These are phyloP conservation scores for Leccinum olivaceopallidum DNA, from an alignment of 768 basidiomycete species.

Conservation along the genomic window DNA sequence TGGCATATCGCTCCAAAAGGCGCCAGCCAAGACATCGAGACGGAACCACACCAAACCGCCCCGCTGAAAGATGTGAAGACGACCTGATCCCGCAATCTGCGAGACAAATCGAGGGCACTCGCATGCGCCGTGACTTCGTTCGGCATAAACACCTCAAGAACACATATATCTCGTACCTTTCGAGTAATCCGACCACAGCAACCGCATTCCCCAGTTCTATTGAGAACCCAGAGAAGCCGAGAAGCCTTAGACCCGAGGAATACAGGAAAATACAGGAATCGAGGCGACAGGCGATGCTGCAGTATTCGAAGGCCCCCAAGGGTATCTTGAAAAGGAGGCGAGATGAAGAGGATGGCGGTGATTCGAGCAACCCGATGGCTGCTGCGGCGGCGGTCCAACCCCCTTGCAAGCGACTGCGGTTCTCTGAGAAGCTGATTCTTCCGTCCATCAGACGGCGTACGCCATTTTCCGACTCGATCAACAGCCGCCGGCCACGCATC, in stretches of 20 bases:
- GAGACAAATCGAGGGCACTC: slow-evolving; percentile 26
- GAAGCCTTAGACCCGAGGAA: slow-evolving; percentile 24
- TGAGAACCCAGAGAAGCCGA: slow-evolving; percentile 19
- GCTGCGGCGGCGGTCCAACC: neutral
- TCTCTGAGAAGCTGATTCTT: slow-evolving; percentile 10
- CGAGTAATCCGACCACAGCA: slow-evolving; percentile 10
- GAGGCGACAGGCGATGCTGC: slow-evolving; percentile 30
- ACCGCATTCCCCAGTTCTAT: slow-evolving; percentile 18
- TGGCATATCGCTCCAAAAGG: slow-evolving; percentile 10
- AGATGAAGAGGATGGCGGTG: slow-evolving; percentile 21
- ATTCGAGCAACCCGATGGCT: neutral
- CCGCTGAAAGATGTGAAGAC: slow-evolving; percentile 20
- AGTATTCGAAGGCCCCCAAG: slow-evolving; percentile 24
- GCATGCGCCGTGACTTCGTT: slow-evolving; percentile 28
- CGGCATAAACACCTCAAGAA: slow-evolving; percentile 32
- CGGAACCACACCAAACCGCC: neutral
- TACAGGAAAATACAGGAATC: slow-evolving; percentile 25
- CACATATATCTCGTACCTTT: slow-evolving; percentile 27
- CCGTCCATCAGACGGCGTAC: slow-evolving; percentile 14
- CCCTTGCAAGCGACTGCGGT: slow-evolving; percentile 27
- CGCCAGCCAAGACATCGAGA: slow-evolving; percentile 6
- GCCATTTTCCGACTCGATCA: slow-evolving; percentile 12
- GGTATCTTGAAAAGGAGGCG: slow-evolving; percentile 32
- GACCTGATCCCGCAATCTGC: slow-evolving; percentile 21
- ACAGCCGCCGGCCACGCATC: slow-evolving; percentile 20